A percentile compares a stretch with the other conserved stretches of the same genome.
Evolutionary conservation across 768 basidiomycete species (phyloP).

Genomic region (Boletus patriciae): DNA sequence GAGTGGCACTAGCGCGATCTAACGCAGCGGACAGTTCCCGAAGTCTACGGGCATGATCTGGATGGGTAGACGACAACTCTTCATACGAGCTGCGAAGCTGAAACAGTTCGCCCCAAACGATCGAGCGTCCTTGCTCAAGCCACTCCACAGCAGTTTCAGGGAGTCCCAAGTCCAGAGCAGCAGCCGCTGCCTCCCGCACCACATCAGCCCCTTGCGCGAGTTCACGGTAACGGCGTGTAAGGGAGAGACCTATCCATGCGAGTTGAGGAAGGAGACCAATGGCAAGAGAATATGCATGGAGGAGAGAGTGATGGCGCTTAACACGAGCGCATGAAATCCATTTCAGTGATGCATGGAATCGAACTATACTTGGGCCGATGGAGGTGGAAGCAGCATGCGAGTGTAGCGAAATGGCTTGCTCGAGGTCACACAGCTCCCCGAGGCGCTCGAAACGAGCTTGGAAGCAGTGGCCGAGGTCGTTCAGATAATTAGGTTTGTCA

Average conservation of each 20-base stretch:
- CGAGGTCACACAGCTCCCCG: no score
- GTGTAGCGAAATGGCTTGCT: background rate
- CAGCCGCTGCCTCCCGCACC: background rate
- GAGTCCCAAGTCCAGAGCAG: background rate
- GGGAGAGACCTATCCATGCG: background rate
- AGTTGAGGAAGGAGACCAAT: background rate
- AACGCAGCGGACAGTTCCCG: background rate
- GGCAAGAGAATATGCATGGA: background rate
- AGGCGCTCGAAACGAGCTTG: no score
- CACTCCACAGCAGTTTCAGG: slow-evolving; percentile 8
- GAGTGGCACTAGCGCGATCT: background rate
- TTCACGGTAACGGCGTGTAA: background rate
- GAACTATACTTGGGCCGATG: background rate
- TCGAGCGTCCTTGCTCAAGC: slow-evolving; percentile 15
- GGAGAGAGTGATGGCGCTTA: slow-evolving; percentile 7
- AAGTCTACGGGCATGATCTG: slow-evolving; percentile 1
- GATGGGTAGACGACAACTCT: background rate
- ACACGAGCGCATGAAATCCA: slow-evolving; percentile 8
- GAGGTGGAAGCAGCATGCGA: slow-evolving; percentile 1
- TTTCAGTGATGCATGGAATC: slow-evolving; percentile 4
- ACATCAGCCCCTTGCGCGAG: background rate
- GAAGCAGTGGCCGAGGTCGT: no score
- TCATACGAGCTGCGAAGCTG: slow-evolving; percentile 8
- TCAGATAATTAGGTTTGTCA: no score
- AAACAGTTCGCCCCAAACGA: slow-evolving; percentile 7